Evolutionary conservation across 345 rosid species (phyloP), one percentile per base, ranked within the genome.

Genomic region (Melastoma malabathricum): DNA sequence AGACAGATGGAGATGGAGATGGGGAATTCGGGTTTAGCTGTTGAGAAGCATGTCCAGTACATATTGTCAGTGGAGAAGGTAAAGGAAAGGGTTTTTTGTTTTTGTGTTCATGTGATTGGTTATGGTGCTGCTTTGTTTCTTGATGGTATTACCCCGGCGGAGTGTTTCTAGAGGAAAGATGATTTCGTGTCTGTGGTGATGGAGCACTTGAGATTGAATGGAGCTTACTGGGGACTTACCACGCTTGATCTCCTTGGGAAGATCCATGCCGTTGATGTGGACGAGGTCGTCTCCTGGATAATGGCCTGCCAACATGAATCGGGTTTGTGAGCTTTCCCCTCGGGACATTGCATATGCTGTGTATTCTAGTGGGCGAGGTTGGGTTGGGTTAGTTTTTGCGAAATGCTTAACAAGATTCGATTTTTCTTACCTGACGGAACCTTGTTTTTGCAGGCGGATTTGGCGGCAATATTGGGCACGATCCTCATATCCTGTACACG

Each of bases 131-230:
- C 25, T 22, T 22, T 4, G 25, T 22, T 22, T 22, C 25, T 22
- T 4, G 25, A 22, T 22, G 25, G 2, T 22, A n/a, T n/a, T n/a
- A n/a, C n/a, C n/a, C n/a, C n/a, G n/a, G n/a, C n/a, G 25, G 25
- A 22, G 25, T 22, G 25, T 22, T 22, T 22, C 25, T 59, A 87
- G 94, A 82, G 64, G 54, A 87, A 82, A 48, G 96, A 84, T 52
- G 79, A 82, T 67, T 77, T 87, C 62, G 84, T 82, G 69, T 82
- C 89, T 34, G 92, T 84, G 46, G 85, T 92, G 56, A 80, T 84
- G 98, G 98, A 87, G 47, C 89, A 84, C 78, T 73, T 92, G 29
- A 74, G 89, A 77, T 59, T 87, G 82, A 87, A 74, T 56, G 96
- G 96, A 53, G 96, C 79, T 1, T 84, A 87, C 54, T 92, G 98